Evolutionary conservation across 106 monocot species (phyloP).

Genomic region (Phalaenopsis equestris): DNA sequence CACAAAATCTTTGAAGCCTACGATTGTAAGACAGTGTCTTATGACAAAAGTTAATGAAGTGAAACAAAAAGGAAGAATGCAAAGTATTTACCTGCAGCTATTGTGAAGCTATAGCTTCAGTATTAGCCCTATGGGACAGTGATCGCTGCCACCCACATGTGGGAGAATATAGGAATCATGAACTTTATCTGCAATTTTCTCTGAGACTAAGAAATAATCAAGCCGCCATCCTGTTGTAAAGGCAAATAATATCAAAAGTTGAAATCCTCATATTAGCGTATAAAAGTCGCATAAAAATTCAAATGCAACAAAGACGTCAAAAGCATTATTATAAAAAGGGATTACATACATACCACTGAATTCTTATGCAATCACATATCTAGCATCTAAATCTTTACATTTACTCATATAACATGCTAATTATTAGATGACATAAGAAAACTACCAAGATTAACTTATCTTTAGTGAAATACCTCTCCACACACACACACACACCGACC

Average conservation of each 20-base stretch:
- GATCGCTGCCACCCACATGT: conserved; percentile 75
- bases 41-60: not conserved
- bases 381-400: too few species aligned
- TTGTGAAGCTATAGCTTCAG: conserved; percentile 40
- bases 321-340: too few species aligned
- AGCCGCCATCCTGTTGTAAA: conserved; percentile 68
- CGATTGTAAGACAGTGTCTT: not conserved
- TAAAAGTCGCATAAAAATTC: not conserved
- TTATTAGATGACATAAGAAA: too few species aligned
- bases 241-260: not conserved
- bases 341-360: too few species aligned
- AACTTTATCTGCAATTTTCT: conserved; percentile 52
- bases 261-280: not conserved
- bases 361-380: too few species aligned
- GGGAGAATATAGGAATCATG: conserved; percentile 89
- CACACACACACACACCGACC: too few species aligned
- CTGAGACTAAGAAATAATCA: conserved; percentile 89
- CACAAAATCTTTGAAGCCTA: not conserved
- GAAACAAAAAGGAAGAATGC: not conserved
- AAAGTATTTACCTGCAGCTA: not conserved
- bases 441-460: too few species aligned
- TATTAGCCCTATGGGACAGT: conserved; percentile 77
- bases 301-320: not conserved
- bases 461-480: too few species aligned
- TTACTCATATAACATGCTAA: too few species aligned